These are phyloP conservation scores for Rachicladosporium sp. DNA, from an alignment of 2,329 filamentous ascomycete species.

Conservation along the genomic window DNA sequence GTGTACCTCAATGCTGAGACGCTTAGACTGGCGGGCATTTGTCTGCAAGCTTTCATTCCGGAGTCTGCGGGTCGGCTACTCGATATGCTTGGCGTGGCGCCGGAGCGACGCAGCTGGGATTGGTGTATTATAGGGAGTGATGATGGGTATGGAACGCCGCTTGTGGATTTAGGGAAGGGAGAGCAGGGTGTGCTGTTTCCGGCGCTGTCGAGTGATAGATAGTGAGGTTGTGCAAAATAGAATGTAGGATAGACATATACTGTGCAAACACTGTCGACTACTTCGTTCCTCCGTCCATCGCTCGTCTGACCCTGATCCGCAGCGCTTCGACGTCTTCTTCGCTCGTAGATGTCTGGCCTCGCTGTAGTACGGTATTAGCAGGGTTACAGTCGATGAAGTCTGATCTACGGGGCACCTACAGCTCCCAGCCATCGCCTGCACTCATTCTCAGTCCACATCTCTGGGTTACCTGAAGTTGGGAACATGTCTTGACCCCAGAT, in stretches of 20 bases:
- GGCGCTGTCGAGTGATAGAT: conserved; percentile 22
- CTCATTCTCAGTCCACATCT: conserved; percentile 67
- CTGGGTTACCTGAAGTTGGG: conserved; percentile 40
- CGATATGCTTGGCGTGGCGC: conserved; percentile 61
- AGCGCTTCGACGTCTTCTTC: too few species aligned
- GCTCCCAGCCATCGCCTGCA: conserved; percentile 59
- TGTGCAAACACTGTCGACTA: too few species aligned
- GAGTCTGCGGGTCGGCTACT: conserved; percentile 59
- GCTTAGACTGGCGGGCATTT: conserved; percentile 65
- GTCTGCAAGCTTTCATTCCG: conserved; percentile 87
- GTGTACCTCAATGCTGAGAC: conserved; percentile 66
- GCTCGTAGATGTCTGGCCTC: too few species aligned
- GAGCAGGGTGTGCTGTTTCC: conserved; percentile 42
- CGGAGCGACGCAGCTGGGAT: conserved; percentile 48
- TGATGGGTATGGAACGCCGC: conserved; percentile 50
- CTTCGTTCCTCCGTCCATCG: too few species aligned
- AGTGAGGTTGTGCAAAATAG: neutral
- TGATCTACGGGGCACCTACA: too few species aligned
- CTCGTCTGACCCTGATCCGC: too few species aligned
- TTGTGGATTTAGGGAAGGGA: conserved; percentile 28
- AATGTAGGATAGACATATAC: neutral
- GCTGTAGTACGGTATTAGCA: too few species aligned
- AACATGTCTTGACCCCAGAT: conserved; percentile 84
- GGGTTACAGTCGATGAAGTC: too few species aligned
- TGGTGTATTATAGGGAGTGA: conserved; percentile 55